Conservation (phyloP, 2,329 filamentous ascomycete species). For the Akanthomyces dipterigenus region DNA sequence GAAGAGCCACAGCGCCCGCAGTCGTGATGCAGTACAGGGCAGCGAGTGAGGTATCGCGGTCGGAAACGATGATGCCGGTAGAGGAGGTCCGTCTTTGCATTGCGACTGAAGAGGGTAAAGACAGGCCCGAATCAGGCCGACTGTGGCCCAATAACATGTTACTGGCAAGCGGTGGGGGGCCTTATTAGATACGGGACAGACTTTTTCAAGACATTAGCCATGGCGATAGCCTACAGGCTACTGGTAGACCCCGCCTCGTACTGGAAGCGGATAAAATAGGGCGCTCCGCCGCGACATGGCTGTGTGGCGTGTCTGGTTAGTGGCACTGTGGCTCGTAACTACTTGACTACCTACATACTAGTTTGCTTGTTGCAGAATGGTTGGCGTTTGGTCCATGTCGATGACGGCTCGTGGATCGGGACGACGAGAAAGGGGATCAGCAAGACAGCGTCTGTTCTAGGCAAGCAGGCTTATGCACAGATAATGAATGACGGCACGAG, state of each 20-base stretch:
- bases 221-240: too few relatives aligned
- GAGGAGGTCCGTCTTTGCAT: neutral
- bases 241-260: conserved; percentile 3
- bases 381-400: neutral
- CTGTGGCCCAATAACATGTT: neutral
- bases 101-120: neutral
- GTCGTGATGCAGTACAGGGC: too few relatives aligned
- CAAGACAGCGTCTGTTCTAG: neutral
- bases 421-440: neutral
- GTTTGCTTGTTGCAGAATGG: neutral
- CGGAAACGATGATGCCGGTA: neutral
- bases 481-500: neutral
- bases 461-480: neutral
- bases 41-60: too few relatives aligned
- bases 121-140: neutral
- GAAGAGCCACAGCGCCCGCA: neutral
- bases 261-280: neutral
- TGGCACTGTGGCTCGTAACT: too few relatives aligned
- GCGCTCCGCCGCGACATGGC: neutral
- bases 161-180: neutral
- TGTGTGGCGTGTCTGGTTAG: too few relatives aligned
- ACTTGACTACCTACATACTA: too few relatives aligned
- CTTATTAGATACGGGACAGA: conserved; percentile 9
- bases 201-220: neutral
- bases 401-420: neutral